Base-by-base conservation (phyloP, 805 yeast species). In the Alloascoidea africana region DNA sequence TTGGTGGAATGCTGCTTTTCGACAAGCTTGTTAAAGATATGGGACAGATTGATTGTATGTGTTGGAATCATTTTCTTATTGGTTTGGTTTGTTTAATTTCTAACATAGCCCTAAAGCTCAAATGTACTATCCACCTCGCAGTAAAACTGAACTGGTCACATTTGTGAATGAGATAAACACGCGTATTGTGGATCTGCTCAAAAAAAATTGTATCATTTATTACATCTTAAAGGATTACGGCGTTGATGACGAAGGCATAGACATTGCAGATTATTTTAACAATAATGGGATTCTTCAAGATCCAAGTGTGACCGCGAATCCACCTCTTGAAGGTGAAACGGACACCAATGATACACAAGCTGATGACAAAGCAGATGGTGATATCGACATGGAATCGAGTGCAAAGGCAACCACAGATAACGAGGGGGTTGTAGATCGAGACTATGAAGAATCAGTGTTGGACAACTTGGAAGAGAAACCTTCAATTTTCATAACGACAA, bases 171-270 rank as follows among this genome's bases (percentile, higher is more conserved):
- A 23, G n/a, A 23, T 23, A 8, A 23, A 23, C n/a, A 23, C 8
- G n/a, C 30, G n/a, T 8, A 23, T 23, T 8, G 8, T n/a, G n/a
- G n/a, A 23, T 23, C 8, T n/a, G n/a, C n/a, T 23, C 8, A 23
- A 23, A 23, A 23, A 23, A n/a, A 23, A 8, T 23, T 23, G 30
- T n/a, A 23, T 23, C n/a, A 23, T 23, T n/a, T 23, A 23, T 23
- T 23, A 23, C n/a, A 23, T 23, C 30, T n/a, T 23, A 23, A 23
- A 23, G n/a, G 30, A 23, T 23, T 23, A 23, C n/a, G 30, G 30
- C 13, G 30, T n/a, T 23, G 30, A 23, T 23, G 30, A 23, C n/a
- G 30, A 23, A 23, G 30, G 30, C 13, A 23, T 23, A 23, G n/a
- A 23, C 8, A n/a, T 23, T 8, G 8, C 30, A 8, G 30, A 23